Evolutionary conservation across 2,329 filamentous ascomycete species (phyloP), one percentile per base, ranked within the genome.

Genomic region (Penicillium sp.): DNA sequence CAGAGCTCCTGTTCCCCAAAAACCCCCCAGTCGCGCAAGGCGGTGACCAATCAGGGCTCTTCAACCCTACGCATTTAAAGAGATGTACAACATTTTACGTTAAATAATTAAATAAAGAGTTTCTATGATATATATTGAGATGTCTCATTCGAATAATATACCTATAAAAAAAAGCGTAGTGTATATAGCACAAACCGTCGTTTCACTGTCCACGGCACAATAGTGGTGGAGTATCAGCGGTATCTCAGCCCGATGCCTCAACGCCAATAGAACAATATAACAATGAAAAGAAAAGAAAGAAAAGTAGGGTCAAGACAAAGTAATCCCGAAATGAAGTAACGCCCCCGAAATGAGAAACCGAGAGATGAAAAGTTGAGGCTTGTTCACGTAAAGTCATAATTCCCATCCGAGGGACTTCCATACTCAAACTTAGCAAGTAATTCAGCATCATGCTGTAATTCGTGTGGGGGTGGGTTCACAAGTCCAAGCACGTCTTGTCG

Each of bases 361-460:
- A 37, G 21, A 63, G 49, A 33, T 33, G 53, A 54, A 60, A 68
- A 66, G 15, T 67, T 62, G 52, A 70, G 50, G 29, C 66, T 62
- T 58, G 49, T 60, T 69, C 63, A 71, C 49, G 62, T 67, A 56
- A 73, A 73, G 55, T 72, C 70, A 29, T 72, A 68, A 52, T 71
- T 65, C 13, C 75, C 75, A 29, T 78, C 75, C 5, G 69, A 69
- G 35, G 69, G 69, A 54, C 66, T 73, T 43, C 76, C 75, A 56
- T 74, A 76, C 50, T 74, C 73, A 49, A 73, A 76, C 55, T 75
- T 74, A 37, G 70, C 68, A 40, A 77, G 62, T 46, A 78, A 68
- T 29, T 76, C 73, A 31, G 75, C 72, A 33, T 76, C 75, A 47
- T 77, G 71, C 51, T 78, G 75, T 21, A 75, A 62, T 38, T 78